Evolutionary conservation across 169 alveolate species (phyloP).

Genomic region (Plasmodium vinckei): DNA sequence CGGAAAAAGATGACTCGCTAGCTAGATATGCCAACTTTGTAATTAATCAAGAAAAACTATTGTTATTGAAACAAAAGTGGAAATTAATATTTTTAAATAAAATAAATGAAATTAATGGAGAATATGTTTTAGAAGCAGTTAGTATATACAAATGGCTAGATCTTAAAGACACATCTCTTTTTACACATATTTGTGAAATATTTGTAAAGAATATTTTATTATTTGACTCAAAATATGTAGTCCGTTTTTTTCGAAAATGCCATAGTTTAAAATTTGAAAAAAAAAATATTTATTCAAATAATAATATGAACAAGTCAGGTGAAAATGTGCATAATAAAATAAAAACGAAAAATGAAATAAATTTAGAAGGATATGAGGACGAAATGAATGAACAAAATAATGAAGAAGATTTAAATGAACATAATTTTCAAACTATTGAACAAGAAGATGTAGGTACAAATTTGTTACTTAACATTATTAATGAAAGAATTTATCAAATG

Average conservation of each 20-base stretch:
- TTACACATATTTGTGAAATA: constrained; percentile 57
- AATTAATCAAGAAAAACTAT: not conserved
- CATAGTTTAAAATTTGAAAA: constrained; percentile 48
- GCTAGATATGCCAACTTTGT: not conserved
- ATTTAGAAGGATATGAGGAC: not conserved
- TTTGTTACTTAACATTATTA: constrained; percentile 14
- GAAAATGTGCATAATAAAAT: not conserved
- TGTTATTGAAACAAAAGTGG: constrained; percentile 15
- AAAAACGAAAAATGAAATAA: not conserved
- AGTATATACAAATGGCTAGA: constrained; percentile 42
- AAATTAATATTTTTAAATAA: constrained; percentile 21
- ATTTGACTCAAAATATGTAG: constrained; percentile 17
- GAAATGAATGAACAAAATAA: too few species aligned
- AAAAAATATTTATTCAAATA: not conserved
- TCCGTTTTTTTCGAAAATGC: constrained; percentile 54
- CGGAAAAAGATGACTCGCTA: not conserved
- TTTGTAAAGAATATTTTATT: constrained; percentile 5
- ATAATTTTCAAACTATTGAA: not conserved
- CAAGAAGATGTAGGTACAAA: constrained; percentile 44
- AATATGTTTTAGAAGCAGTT: constrained; percentile 29
- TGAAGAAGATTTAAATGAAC: too few species aligned
- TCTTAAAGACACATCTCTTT: constrained; percentile 16
- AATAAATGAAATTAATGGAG: constrained; percentile 31
- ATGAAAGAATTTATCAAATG: constrained; percentile 29
- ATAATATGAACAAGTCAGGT: too few species aligned